These are phyloP conservation scores for Jamesozyma piceae DNA, from an alignment of 805 yeast genomes.

Conservation along the genomic window DNA sequence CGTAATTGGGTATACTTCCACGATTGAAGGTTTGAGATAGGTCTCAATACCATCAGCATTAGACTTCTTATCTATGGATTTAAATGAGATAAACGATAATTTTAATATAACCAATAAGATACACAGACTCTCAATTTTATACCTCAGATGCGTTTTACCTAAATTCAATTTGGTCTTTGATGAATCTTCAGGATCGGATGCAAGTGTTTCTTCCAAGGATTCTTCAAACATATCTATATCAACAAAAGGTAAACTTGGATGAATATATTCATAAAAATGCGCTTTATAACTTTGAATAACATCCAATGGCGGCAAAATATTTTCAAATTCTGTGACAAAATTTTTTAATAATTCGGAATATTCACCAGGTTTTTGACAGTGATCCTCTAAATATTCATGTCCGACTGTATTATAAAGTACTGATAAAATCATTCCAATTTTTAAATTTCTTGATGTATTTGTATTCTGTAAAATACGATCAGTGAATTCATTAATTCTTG, in stretches of 20 bases:
- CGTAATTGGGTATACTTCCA: slow-evolving; percentile 21
- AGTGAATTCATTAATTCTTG: slow-evolving; percentile 21
- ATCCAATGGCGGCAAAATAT: slow-evolving; percentile 20
- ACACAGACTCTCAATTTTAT: slow-evolving; percentile 23
- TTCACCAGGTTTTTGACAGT: slow-evolving; percentile 16
- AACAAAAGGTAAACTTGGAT: slow-evolving; percentile 23
- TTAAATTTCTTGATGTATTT: slow-evolving; percentile 14
- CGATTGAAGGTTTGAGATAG: slow-evolving; percentile 11
- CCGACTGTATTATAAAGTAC: slow-evolving; percentile 17
- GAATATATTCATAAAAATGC: slow-evolving; percentile 23
- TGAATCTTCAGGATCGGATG: slow-evolving; percentile 13
- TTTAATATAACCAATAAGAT: slow-evolving; percentile 22
- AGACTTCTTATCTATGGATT: slow-evolving; percentile 7
- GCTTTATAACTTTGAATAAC: slow-evolving; percentile 19
- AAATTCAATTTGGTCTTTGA: slow-evolving; percentile 17
- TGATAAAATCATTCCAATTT: slow-evolving; percentile 17
- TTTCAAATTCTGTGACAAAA: slow-evolving; percentile 18
- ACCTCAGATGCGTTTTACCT: slow-evolving; percentile 22
- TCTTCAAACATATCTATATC: slow-evolving; percentile 25
- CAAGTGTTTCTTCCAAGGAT: slow-evolving; percentile 17
- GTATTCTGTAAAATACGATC: slow-evolving; percentile 22
- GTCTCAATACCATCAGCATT: background rate
- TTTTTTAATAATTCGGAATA: slow-evolving; percentile 21
- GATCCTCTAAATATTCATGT: slow-evolving; percentile 23
- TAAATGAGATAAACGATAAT: slow-evolving; percentile 23